Evolutionary conservation across 495 filamentous ascomycete genomes (phyloP).

Genomic region (Hypoxylon lenormandii): DNA sequence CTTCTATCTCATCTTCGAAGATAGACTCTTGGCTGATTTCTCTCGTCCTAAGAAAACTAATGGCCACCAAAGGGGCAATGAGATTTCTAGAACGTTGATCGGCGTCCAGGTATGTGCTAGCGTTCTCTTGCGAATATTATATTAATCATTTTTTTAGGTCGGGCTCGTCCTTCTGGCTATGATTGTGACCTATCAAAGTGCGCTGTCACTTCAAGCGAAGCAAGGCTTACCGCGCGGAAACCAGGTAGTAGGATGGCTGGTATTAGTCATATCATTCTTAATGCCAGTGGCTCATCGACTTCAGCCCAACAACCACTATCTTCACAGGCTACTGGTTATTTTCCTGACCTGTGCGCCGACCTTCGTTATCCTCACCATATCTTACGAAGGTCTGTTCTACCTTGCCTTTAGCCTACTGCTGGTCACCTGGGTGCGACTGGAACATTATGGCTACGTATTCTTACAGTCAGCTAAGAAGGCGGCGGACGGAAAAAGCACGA

Average conservation of each 20-base stretch:
- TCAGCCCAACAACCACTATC: constrained; percentile 85
- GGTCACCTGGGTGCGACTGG: constrained; percentile 88
- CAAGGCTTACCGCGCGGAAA: constrained; percentile 89
- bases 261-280: constrained; percentile 82
- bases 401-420: constrained; percentile 85
- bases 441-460: constrained; percentile 79
- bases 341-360: constrained; percentile 93
- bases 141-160: constrained; percentile 59
- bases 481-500: constrained; percentile 38
- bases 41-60: constrained; percentile 45
- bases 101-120: constrained; percentile 55
- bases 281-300: constrained; percentile 85
- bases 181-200: constrained; percentile 85
- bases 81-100: constrained; percentile 57
- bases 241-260: constrained; percentile 85
- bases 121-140: constrained; percentile 20
- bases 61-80: constrained; percentile 40
- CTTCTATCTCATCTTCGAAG: constrained; percentile 84
- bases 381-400: constrained; percentile 98
- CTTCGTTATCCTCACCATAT: constrained; percentile 96
- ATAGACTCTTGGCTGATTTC: constrained; percentile 69
- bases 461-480: constrained; percentile 51
- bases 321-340: constrained; percentile 87
- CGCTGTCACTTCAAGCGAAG: constrained; percentile 83
- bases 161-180: constrained; percentile 88